Evolutionary conservation across 306 rosid genomes (phyloP), one percentile per base, ranked within the genome.

Genomic region (Sphenostylis stenocarpa): DNA sequence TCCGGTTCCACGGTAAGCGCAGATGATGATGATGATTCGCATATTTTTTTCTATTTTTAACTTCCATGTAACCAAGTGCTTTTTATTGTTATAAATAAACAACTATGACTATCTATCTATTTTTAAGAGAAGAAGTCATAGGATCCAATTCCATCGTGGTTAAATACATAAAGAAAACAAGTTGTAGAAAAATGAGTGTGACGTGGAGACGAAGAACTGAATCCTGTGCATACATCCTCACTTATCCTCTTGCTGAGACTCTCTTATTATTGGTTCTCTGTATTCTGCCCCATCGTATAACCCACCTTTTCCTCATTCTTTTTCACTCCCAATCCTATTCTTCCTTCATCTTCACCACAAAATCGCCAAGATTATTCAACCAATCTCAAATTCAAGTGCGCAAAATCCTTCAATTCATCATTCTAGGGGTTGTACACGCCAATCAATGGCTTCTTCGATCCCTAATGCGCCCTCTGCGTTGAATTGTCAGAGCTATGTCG

Each of bases 381-480:
- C 20, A 19, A 36, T 64, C 45, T 38, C 16, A 66, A 73, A 21
- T 70, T 36, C 1, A 69, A 24, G 44, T 0, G 31, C 70, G 21
- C n/a, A 6, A 61, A 29, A 29, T 15, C 7, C 10, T 5, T 15
- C 4, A 52, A 43, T 60, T 51, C 28, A 29, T 24, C 21, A 43
- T 41, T 55, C 10, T 49, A 15, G 61, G 70, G 72, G 49, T 72
- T 38, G 14, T 72, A 56, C 8, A 38, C 13, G 24, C 36, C 81
- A 58, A 57, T 67, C 8, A 86, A 91, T 90, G 98, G 90, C 94
- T 51, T 85, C 90, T 4, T 60, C 89, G 6, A 71, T 91, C 21
- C 48, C 88, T 51, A 91, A 85, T 63, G 77, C 60, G 33, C 83
- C 87, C 6, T 67, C 62, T 15, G 66, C 85, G 15, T 61, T 77